phyloP scores from a whole-genome alignment of 805 yeast genomes.

The Starmerella floricola region DNA sequence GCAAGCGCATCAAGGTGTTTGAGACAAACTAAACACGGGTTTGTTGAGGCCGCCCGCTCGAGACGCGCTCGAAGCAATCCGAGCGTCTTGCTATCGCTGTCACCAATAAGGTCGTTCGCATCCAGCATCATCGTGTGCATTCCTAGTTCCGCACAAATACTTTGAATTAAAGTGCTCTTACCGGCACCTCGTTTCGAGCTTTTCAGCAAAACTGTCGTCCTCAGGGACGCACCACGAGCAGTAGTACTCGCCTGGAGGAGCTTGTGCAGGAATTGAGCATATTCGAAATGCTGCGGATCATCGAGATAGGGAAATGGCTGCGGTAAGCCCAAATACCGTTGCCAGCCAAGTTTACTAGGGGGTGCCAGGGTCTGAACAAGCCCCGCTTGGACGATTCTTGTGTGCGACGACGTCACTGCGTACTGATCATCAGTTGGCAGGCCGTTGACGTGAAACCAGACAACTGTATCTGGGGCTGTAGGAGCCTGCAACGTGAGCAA shows the following conservation, averaged over 20 bases:
- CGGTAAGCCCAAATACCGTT: slow-evolving; percentile 37
- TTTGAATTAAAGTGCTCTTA: slow-evolving; percentile 50
- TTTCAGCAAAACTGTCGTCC: slow-evolving; percentile 52
- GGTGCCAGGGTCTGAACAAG: slow-evolving; percentile 31
- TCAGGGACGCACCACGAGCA: slow-evolving; percentile 32
- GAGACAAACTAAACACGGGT: slow-evolving; percentile 40
- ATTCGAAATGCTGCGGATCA: slow-evolving; percentile 35
- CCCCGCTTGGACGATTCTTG: slow-evolving; percentile 62
- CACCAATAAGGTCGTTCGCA: slow-evolving; percentile 52
- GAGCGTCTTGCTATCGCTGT: slow-evolving; percentile 64
- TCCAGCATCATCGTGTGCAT: slow-evolving; percentile 57
- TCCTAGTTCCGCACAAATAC: slow-evolving; percentile 48
- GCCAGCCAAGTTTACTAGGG: slow-evolving; percentile 33
- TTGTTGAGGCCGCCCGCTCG: slow-evolving; percentile 42
- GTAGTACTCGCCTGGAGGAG: slow-evolving; percentile 40
- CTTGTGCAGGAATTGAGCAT: slow-evolving; percentile 41
- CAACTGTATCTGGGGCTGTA: slow-evolving; percentile 47
- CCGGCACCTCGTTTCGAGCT: slow-evolving; percentile 72
- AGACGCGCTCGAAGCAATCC: slow-evolving; percentile 67
- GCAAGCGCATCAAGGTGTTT: slow-evolving; percentile 70
- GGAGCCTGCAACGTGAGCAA: slow-evolving; percentile 13
- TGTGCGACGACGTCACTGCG: slow-evolving; percentile 52
- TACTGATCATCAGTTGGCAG: slow-evolving; percentile 26
- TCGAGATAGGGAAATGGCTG: slow-evolving; percentile 22
- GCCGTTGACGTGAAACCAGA: slow-evolving; percentile 61